These are phyloP conservation scores for Leccinellum albellum DNA, from an alignment of 768 basidiomycete species.

Conservation along the genomic window DNA sequence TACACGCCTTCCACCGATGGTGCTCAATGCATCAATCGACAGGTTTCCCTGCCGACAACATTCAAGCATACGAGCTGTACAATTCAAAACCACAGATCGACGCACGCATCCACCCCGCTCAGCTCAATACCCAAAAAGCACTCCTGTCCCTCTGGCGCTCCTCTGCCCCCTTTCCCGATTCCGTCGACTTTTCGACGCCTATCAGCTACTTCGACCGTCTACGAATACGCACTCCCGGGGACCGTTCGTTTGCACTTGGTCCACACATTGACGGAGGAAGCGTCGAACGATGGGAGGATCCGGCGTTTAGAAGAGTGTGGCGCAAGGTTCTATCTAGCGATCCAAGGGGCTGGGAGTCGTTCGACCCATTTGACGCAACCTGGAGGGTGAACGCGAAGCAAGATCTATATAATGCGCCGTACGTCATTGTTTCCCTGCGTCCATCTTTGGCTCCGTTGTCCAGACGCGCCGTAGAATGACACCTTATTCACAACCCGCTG, in stretches of 20 bases:
- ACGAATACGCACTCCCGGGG: constrained; percentile 70
- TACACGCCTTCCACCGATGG: not conserved
- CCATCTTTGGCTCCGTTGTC: constrained; percentile 2
- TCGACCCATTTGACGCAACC: constrained; percentile 49
- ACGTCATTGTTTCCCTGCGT: constrained; percentile 8
- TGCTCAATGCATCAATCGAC: not conserved
- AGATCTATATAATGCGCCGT: constrained; percentile 62
- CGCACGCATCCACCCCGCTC: constrained; percentile 63
- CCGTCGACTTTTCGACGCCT: constrained; percentile 50
- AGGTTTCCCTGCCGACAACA: constrained; percentile 67
- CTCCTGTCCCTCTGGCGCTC: constrained; percentile 59
- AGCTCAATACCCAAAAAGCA: constrained; percentile 54
- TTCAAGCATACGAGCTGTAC: constrained; percentile 75
- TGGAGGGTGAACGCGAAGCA: constrained; percentile 48
- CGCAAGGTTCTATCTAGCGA: constrained; percentile 42
- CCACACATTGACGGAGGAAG: constrained; percentile 56
- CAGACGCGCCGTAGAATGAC: constrained; percentile 1
- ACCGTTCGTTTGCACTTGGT: constrained; percentile 60
- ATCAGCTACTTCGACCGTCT: constrained; percentile 78
- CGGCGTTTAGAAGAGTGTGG: constrained; percentile 39
- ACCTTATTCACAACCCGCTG: not conserved
- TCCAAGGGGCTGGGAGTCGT: constrained; percentile 37
- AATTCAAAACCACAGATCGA: constrained; percentile 58
- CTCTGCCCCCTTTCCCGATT: constrained; percentile 35
- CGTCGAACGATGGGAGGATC: constrained; percentile 56